Evolutionary conservation across 768 basidiomycete genomes (phyloP).

Genomic region (Russula ochroleuca): DNA sequence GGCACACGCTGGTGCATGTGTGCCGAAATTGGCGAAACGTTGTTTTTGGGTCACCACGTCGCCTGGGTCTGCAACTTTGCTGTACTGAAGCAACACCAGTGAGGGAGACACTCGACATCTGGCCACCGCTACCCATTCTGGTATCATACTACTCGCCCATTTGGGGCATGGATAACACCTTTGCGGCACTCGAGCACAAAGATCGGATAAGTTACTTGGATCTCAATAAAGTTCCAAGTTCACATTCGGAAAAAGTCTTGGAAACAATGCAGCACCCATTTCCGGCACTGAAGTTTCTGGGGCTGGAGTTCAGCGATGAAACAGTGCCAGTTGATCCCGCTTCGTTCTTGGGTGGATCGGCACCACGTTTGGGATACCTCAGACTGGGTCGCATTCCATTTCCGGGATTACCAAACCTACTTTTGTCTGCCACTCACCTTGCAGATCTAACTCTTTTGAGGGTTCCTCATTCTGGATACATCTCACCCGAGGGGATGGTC

Average conservation of each 20-base stretch:
- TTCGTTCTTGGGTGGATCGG: not conserved
- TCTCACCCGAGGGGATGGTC: not conserved
- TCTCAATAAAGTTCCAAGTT: accelerated
- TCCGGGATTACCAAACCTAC: not conserved
- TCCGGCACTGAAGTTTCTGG: not conserved
- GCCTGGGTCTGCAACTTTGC: too few species aligned
- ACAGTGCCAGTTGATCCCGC: not conserved
- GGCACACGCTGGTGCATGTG: too few species aligned
- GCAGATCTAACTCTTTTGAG: accelerated
- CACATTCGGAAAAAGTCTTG: not conserved
- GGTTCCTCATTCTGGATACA: not conserved
- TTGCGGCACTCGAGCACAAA: not conserved
- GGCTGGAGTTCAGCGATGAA: accelerated
- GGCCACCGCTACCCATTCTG: too few species aligned
- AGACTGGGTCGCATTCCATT: not conserved
- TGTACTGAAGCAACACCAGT: too few species aligned
- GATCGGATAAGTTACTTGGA: not conserved
- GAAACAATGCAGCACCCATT: not conserved
- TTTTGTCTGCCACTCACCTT: not conserved
- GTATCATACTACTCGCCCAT: too few species aligned
- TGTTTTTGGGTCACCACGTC: too few species aligned
- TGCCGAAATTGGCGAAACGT: too few species aligned
- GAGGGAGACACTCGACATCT: too few species aligned
- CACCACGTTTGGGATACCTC: not conserved
- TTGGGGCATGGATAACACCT: not conserved